phyloP scores from a whole-genome alignment of 805 yeast species.

The Kodamaea jinghongensis region DNA sequence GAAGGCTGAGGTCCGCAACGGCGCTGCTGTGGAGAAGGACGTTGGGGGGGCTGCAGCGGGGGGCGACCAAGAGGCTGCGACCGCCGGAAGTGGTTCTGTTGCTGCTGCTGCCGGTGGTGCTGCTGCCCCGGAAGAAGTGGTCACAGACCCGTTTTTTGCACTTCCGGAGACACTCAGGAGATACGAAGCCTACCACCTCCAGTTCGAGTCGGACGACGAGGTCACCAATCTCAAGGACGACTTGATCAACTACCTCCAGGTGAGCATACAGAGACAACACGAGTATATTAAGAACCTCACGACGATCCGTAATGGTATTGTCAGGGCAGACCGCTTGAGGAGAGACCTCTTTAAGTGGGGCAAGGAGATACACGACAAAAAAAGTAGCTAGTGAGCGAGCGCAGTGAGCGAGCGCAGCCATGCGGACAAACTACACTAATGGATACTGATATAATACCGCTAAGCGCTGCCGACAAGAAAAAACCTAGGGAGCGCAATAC shows the following conservation, averaged over 20 bases:
- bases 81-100: not conserved
- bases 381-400: conserved; percentile 10
- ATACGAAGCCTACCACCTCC: conserved; percentile 28
- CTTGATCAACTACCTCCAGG: conserved; percentile 41
- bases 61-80: not conserved
- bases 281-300: conserved; percentile 81
- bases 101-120: too few species aligned
- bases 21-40: not conserved
- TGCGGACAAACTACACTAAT: too few species aligned
- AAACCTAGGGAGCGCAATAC: too few species aligned
- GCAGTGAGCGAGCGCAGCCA: not conserved
- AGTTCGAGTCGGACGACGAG: conserved; percentile 24
- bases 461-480: too few species aligned
- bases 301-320: conserved; percentile 70
- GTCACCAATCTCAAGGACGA: conserved; percentile 61
- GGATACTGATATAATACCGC: too few species aligned
- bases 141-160: conserved; percentile 48
- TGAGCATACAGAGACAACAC: conserved; percentile 52
- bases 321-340: conserved; percentile 74
- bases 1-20: not conserved
- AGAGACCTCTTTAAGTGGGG: conserved; percentile 78
- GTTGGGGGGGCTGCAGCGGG: not conserved
- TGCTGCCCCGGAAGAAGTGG: conserved; percentile 6
- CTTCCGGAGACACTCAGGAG: conserved; percentile 47
- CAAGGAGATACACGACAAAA: conserved; percentile 65